These are phyloP conservation scores for Penicillium crystallinum DNA, from an alignment of 495 filamentous ascomycete species.

Conservation along the genomic window DNA sequence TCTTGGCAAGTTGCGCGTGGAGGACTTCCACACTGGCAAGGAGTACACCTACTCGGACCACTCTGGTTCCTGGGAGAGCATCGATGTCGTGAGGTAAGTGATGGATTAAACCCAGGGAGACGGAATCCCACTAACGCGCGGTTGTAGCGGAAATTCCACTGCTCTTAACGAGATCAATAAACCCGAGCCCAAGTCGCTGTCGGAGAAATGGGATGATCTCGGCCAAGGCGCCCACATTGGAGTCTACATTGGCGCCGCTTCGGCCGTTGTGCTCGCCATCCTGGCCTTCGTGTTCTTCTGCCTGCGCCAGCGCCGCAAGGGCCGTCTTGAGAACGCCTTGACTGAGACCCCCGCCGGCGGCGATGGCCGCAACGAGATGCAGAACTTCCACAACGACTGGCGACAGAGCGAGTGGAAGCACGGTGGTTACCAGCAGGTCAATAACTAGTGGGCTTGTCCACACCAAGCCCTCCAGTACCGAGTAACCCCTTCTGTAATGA, in stretches of 20 bases:
- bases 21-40: conserved; percentile 35
- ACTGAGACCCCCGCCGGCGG: conserved; percentile 50
- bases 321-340: conserved; percentile 56
- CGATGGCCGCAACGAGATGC: conserved; percentile 59
- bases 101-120: not conserved
- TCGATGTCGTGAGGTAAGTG: conserved; percentile 49
- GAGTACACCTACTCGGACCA: conserved; percentile 36
- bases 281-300: conserved; percentile 53
- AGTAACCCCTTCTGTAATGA: conserved; percentile 6
- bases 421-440: conserved; percentile 35
- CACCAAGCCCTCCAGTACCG: not conserved
- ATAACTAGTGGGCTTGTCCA: conserved; percentile 15
- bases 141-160: conserved; percentile 54
- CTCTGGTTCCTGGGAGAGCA: conserved; percentile 32
- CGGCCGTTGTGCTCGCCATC: conserved; percentile 46
- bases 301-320: conserved; percentile 61
- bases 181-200: conserved; percentile 35
- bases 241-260: conserved; percentile 50
- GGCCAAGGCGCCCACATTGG: conserved; percentile 51
- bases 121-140: not conserved
- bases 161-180: conserved; percentile 29
- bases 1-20: conserved; percentile 43
- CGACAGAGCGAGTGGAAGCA: conserved; percentile 36
- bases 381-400: conserved; percentile 47
- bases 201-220: conserved; percentile 57